Evolutionary conservation across 495 filamentous ascomycete genomes (phyloP).

Genomic region (Usnea hakonensis): DNA sequence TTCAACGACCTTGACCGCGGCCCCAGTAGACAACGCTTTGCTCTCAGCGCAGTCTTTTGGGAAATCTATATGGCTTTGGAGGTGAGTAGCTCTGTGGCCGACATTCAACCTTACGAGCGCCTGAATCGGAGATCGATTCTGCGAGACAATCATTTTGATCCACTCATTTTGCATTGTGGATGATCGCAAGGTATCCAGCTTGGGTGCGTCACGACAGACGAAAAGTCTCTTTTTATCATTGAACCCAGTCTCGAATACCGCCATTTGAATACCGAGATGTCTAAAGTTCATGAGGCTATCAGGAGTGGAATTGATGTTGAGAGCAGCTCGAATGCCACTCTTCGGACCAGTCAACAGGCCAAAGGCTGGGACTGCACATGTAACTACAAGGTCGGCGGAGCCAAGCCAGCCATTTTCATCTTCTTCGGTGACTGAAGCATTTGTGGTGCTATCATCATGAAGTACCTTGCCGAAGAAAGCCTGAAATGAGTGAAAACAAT

Average conservation of each 20-base stretch:
- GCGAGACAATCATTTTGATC: neutral
- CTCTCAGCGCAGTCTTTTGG: neutral
- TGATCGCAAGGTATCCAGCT: neutral
- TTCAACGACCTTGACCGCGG: slow-evolving; percentile 24
- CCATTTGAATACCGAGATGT: neutral
- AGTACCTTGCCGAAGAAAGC: slow-evolving; percentile 9
- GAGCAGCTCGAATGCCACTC: neutral
- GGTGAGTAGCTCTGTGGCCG: neutral
- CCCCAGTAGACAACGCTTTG: slow-evolving; percentile 7
- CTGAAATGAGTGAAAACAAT: slow-evolving; percentile 8
- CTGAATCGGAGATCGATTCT: neutral
- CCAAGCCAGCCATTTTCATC: slow-evolving; percentile 12
- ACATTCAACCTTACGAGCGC: neutral
- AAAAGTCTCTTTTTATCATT: neutral
- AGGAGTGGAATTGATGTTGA: slow-evolving; percentile 8
- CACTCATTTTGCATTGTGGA: neutral
- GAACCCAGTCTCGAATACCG: neutral
- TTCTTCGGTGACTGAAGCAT: neutral
- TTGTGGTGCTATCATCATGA: neutral
- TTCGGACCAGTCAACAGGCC: slow-evolving; percentile 8
- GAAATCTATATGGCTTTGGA: neutral
- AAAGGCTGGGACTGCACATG: slow-evolving; percentile 10
- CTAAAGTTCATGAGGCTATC: neutral
- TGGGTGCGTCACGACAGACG: neutral
- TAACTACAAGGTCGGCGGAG: slow-evolving; percentile 9